Base-by-base conservation (phyloP, 169 alveolate genomes). In the Toxoplasma gondii region DNA sequence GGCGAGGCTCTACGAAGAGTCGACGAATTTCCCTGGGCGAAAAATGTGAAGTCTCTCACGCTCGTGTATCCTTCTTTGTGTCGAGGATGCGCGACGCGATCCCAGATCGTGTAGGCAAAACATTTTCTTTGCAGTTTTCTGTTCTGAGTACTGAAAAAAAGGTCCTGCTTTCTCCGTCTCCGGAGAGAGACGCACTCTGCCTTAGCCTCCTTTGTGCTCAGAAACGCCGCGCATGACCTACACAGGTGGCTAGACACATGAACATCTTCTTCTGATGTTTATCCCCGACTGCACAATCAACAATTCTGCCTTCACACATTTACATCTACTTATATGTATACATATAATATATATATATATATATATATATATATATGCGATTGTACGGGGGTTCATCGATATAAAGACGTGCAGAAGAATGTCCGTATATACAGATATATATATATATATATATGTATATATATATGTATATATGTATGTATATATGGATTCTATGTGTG, bases 51-150 rank as follows among this genome's bases (percentile, higher is more conserved):
- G 44, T 81, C 88, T 24, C 80, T 88, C 7, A 44, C 91, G 24
- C 93, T 93, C 44, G 82, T 93, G 12, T 93, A 93, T 74, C 95
- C 95, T 27, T 93, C 95, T 31, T 82, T 93, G 34, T 93, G 95
- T 88, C 92, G 95, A 49, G 93, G 93, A 16, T 93, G 95, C 92
- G 87, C 93, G 9, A 93, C 95, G 39, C 38, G 93, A 43, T 81
- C 92, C 49, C 95, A 86, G 41, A 39, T 93, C 45, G 74, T 83
- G 95, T 93, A 49, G 41, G 95, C 87, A 10, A n/a, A 31, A 34
- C 43, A 31, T 4, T 16, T 17, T 2, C 41, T 64, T 27, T 64
- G 7, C 74, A 4, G 58, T 12, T 7, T 12, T 4, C 58, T 4
- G 12, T 29, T 17, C 41, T 69, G 2, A 9, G 5, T 69, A n/a